phyloP scores from a whole-genome alignment of 768 basidiomycete species.

The Omphalotus guepiniiformis region DNA sequence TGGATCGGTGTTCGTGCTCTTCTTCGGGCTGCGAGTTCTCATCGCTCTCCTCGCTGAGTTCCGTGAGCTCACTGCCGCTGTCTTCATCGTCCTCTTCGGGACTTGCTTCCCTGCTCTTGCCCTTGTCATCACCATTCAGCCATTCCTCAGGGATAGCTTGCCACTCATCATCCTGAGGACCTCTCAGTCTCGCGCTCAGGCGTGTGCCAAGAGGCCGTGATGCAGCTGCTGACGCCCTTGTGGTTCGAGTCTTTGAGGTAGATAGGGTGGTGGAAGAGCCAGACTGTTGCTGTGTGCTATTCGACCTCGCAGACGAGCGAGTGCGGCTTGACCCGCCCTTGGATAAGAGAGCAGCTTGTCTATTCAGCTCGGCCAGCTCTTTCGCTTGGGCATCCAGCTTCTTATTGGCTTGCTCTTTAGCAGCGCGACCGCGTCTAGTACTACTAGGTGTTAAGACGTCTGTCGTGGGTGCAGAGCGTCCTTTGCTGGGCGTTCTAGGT shows the following conservation, averaged over 20 bases:
- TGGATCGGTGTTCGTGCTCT: conserved; percentile 13
- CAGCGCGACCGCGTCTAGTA: conserved; percentile 53
- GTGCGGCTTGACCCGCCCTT: neutral
- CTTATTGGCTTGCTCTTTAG: conserved; percentile 68
- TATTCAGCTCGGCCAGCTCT: conserved; percentile 59
- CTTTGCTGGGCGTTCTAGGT: conserved; percentile 8
- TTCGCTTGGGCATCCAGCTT: conserved; percentile 67
- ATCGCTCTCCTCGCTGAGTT: conserved; percentile 51
- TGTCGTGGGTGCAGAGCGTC: conserved; percentile 3
- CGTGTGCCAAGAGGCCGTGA: conserved; percentile 50
- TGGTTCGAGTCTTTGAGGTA: conserved; percentile 1
- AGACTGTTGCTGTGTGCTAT: neutral
- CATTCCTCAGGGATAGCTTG: conserved; percentile 78
- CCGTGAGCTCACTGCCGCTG: conserved; percentile 71
- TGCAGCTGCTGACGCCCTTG: conserved; percentile 1
- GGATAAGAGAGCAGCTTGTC: conserved; percentile 33
- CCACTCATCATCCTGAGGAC: conserved; percentile 58
- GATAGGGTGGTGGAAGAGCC: neutral
- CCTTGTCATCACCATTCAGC: conserved; percentile 35
- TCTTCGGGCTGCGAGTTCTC: conserved; percentile 17
- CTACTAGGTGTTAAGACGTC: conserved; percentile 20
- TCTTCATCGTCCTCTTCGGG: conserved; percentile 55
- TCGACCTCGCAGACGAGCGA: conserved; percentile 13
- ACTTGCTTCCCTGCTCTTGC: conserved; percentile 13
- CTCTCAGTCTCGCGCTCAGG: conserved; percentile 62